A percentile compares a stretch with the other conserved stretches of the same genome.
phyloP scores from a whole-genome alignment of 177 flowering plant genomes.

The Vitis hybrid region DNA sequence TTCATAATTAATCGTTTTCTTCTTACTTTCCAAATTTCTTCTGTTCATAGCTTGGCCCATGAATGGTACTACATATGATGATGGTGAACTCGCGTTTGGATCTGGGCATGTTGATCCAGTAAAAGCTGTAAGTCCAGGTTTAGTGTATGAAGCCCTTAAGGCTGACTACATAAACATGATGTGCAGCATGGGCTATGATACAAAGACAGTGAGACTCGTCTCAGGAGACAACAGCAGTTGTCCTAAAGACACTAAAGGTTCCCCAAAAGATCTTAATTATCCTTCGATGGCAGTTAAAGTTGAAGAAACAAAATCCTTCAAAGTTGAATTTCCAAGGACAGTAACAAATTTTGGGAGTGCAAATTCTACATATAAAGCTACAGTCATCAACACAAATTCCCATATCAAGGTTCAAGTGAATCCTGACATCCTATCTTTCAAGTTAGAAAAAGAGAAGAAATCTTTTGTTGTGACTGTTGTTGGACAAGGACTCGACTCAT shows the following conservation, averaged over 20 bases:
- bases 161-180: slow-evolving; percentile 29
- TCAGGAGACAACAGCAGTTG: slow-evolving; percentile 27
- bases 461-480: slow-evolving; percentile 17
- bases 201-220: not conserved
- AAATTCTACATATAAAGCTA: slow-evolving; percentile 11
- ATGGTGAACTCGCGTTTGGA: slow-evolving; percentile 32
- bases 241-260: slow-evolving; percentile 5
- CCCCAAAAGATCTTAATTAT: slow-evolving; percentile 1
- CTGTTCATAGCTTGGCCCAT: too few species aligned
- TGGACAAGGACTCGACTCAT: not conserved
- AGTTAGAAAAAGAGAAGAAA: slow-evolving; percentile 3
- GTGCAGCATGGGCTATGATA: slow-evolving; percentile 17
- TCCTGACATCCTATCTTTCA: slow-evolving; percentile 10
- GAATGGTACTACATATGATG: not conserved
- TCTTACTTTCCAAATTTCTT: too few species aligned
- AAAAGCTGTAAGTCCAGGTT: slow-evolving; percentile 34
- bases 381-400: not conserved
- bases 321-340: slow-evolving; percentile 2
- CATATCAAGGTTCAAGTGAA: slow-evolving; percentile 1
- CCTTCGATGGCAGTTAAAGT: too few species aligned
- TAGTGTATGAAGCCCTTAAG: slow-evolving; percentile 26
- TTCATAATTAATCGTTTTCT: too few species aligned
- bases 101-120: slow-evolving; percentile 37
- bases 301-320: slow-evolving; percentile 16
- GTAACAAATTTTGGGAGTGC: slow-evolving; percentile 10